These are phyloP conservation scores for Colletotrichum chlorophyti DNA, from an alignment of 2,329 filamentous ascomycete genomes.

Conservation along the genomic window DNA sequence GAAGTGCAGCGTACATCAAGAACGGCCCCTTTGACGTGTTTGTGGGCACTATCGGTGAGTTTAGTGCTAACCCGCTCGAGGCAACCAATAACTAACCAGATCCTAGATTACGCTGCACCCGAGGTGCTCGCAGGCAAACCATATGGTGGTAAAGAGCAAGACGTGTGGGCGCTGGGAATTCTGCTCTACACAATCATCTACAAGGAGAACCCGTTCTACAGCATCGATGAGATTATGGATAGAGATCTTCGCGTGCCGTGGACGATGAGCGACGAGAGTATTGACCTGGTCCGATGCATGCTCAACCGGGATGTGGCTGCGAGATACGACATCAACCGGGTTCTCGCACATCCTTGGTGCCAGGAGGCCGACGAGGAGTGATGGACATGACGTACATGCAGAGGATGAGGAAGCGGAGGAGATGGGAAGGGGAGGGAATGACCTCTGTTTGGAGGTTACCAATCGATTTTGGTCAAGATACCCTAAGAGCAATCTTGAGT, in stretches of 20 bases:
- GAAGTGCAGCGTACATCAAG: slow-evolving; percentile 97
- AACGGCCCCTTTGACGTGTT: slow-evolving; percentile 98
- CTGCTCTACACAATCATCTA: slow-evolving; percentile 98
- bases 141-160: slow-evolving; percentile 95
- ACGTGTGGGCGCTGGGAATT: slow-evolving; percentile 97
- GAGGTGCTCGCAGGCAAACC: slow-evolving; percentile 92
- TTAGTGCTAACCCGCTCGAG: background rate
- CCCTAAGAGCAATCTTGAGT: slow-evolving; percentile 29
- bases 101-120: slow-evolving; percentile 92
- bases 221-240: slow-evolving; percentile 98
- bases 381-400: slow-evolving; percentile 6
- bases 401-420: slow-evolving; percentile 6
- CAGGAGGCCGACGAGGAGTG: slow-evolving; percentile 31
- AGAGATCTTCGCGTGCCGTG: slow-evolving; percentile 92
- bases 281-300: slow-evolving; percentile 91
- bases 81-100: background rate
- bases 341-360: slow-evolving; percentile 89
- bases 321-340: slow-evolving; percentile 85
- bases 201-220: slow-evolving; percentile 99
- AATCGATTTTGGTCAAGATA: slow-evolving; percentile 29
- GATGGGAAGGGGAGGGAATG: background rate
- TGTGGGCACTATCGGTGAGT: slow-evolving; percentile 94
- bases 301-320: slow-evolving; percentile 86
- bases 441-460: background rate
- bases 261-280: slow-evolving; percentile 87